A percentile compares a stretch with the other conserved stretches of the same genome.
These are phyloP conservation scores for Nakazawaea molendinolei DNA, from an alignment of 805 yeast genomes.

Conservation along the genomic window DNA sequence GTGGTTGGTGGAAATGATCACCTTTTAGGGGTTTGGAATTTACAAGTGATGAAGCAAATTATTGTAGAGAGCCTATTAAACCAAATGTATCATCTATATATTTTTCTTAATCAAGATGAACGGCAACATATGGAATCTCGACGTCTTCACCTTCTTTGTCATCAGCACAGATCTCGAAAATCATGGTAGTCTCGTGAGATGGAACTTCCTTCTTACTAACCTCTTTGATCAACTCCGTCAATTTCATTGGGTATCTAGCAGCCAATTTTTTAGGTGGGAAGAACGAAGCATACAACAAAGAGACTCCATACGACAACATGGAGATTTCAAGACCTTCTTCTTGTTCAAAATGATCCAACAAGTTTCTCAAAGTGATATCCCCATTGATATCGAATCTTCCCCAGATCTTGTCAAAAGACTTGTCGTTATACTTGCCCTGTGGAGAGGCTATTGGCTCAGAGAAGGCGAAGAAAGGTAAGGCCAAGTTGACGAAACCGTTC, in stretches of 20 bases:
- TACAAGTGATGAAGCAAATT: no score
- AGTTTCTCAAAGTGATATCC: slow-evolving; percentile 66
- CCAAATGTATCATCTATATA: not conserved
- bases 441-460: slow-evolving; percentile 91
- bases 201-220: slow-evolving; percentile 83
- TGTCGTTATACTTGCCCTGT: slow-evolving; percentile 72
- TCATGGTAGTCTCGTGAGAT: slow-evolving; percentile 64
- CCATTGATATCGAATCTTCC: slow-evolving; percentile 83
- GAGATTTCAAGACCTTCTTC: slow-evolving; percentile 82
- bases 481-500: slow-evolving; percentile 88
- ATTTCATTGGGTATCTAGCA: slow-evolving; percentile 61
- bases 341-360: slow-evolving; percentile 68
- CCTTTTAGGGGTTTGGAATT: no score
- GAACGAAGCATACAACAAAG: slow-evolving; percentile 86
- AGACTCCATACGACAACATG: slow-evolving; percentile 89
- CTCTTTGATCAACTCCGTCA: slow-evolving; percentile 73
- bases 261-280: slow-evolving; percentile 86
- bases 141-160: slow-evolving; percentile 92
- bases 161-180: slow-evolving; percentile 88
- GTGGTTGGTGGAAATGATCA: slow-evolving; percentile 10
- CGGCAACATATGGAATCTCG: slow-evolving; percentile 82
- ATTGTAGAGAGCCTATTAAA: not conserved
- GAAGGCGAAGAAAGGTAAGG: slow-evolving; percentile 93
- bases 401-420: slow-evolving; percentile 86
- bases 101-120: slow-evolving; percentile 32